Base-by-base conservation (phyloP, 192 early-diverging fungal species). In the Backusella macrospora region DNA sequence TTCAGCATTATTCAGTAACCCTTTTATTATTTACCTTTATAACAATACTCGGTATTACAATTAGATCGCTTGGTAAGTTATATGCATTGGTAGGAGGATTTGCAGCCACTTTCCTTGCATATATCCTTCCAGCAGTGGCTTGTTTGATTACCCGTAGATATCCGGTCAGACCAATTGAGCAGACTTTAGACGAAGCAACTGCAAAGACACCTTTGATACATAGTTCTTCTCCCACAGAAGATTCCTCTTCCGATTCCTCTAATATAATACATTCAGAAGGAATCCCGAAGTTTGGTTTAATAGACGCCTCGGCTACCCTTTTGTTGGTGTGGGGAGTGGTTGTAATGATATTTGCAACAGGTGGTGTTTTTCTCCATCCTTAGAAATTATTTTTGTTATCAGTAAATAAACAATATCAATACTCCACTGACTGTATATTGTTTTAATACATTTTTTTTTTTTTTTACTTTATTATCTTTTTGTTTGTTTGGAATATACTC, bases 21-120 rank as follows among this genome's bases (percentile, higher is more conserved):
- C 15, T 84, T 23, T 48, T 62, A 0, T 67, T 87, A 14, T 83
- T 81, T 47, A 13, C 76, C 5, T 62, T 82, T 10, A 80, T 83
- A 34, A 74, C 83, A 7, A 23, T 59, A 10, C 71, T 75, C 10
- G 85, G 85, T 5, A 77, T 84, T 38, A 78, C 72, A 6, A 59
- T 87, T 21, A 62, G 64, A 10, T 77, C 78, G 39, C 67, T 87
- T 5, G 85, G 85, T 18, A 78, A 85, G 37, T 64, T 87, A 0
- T 87, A 87, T 62, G 74, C 77, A 16, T 37, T 84, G 26, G 79
- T 87, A 55, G 85, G 85, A 46, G 85, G 85, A 1, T 78, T 87
- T 42, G 78, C 83, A 13, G 81, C 83, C 2, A 87, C 85, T 0
- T 77, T 75, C 38, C 39, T 87, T 34, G 83, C 83, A 12, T 87